Conservation (phyloP, 495 filamentous ascomycete genomes). For the Halenospora varia region DNA sequence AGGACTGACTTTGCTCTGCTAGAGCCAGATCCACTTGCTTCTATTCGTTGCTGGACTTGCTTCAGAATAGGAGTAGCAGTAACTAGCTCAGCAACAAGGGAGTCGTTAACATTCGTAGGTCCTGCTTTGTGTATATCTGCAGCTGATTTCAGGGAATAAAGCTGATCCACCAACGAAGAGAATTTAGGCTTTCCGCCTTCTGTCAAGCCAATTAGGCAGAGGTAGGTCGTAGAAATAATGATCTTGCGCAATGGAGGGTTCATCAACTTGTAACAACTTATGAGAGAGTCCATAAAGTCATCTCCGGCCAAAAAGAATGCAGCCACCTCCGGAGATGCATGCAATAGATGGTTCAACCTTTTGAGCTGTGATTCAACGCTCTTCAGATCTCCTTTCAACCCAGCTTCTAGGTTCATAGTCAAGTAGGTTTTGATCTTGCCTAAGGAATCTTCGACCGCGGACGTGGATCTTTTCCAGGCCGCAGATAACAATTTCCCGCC, state of each 20-base stretch:
- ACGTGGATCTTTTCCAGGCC: constrained; percentile 22
- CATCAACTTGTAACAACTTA: constrained; percentile 57
- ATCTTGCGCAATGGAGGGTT: constrained; percentile 54
- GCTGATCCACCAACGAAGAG: constrained; percentile 70
- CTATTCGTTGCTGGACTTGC: constrained; percentile 41
- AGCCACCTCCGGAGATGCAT: constrained; percentile 46
- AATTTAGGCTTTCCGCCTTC: constrained; percentile 62
- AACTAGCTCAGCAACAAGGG: constrained; percentile 59
- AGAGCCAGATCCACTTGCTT: constrained; percentile 31
- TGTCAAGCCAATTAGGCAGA: constrained; percentile 64
- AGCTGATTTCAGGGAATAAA: constrained; percentile 72
- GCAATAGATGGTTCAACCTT: constrained; percentile 46
- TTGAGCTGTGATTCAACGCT: constrained; percentile 41
- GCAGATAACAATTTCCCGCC: constrained; percentile 24
- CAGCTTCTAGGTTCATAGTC: constrained; percentile 43
- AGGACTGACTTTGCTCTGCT: constrained; percentile 56
- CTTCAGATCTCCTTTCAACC: constrained; percentile 42
- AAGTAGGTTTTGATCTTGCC: constrained; percentile 11
- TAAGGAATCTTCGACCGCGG: constrained; percentile 16
- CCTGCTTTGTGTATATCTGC: constrained; percentile 52
- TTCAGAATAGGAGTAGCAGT: constrained; percentile 54
- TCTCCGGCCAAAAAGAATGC: constrained; percentile 74
- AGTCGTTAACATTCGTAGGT: constrained; percentile 45
- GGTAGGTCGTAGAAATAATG: constrained; percentile 66
- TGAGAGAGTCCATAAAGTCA: constrained; percentile 76